Conservation (phyloP, 768 basidiomycete genomes). For the Imleria badia region DNA sequence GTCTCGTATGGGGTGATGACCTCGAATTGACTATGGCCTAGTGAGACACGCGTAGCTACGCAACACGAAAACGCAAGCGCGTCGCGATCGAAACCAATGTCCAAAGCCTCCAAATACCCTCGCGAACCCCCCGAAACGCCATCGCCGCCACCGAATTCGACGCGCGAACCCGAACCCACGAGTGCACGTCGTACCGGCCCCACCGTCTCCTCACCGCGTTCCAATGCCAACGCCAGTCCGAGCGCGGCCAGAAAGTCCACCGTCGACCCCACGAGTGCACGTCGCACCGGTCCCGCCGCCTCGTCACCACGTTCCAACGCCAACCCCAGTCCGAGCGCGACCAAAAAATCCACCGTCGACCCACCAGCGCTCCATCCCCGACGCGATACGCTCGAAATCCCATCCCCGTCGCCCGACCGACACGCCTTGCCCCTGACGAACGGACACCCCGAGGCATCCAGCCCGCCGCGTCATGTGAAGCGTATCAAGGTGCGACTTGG, state of each 20-base stretch:
- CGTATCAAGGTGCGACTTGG: slow-evolving; percentile 9
- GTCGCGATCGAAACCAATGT: background rate
- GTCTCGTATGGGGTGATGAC: background rate
- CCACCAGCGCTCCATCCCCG: background rate
- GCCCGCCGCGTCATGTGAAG: slow-evolving; percentile 1
- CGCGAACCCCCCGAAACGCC: background rate
- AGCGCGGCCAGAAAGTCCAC: background rate
- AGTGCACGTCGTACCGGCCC: background rate
- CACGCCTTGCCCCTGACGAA: background rate
- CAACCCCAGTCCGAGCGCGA: background rate
- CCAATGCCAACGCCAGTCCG: background rate
- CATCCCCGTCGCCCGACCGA: background rate
- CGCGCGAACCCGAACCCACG: background rate
- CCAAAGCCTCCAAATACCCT: background rate
- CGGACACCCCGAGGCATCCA: background rate
- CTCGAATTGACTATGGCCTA: background rate
- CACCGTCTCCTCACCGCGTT: background rate
- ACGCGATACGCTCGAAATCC: background rate
- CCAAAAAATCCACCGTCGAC: background rate
- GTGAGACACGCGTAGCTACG: background rate
- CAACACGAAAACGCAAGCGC: background rate
- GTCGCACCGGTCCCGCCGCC: background rate
- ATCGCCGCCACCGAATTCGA: background rate
- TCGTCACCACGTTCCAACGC: background rate
- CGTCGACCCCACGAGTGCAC: background rate